Conservation (phyloP, 2,329 filamentous ascomycete species). For the Trichoderma harzianum region DNA sequence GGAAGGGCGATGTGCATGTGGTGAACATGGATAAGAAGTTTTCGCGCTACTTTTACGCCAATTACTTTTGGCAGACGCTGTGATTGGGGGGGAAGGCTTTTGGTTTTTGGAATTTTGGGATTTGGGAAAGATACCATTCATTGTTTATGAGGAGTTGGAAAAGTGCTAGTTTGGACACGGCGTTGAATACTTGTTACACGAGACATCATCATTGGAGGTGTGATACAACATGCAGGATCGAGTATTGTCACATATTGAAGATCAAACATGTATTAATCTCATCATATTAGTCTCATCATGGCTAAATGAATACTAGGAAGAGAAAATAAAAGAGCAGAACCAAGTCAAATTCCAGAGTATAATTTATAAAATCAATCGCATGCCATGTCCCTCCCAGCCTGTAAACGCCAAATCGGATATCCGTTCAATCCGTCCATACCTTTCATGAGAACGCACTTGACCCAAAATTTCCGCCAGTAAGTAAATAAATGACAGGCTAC, state of each 20-base stretch:
- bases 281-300: background rate
- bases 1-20: constrained; percentile 89
- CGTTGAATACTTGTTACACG: background rate
- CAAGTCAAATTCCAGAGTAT: background rate
- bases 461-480: background rate
- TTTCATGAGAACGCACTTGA: background rate
- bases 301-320: background rate
- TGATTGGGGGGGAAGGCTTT: constrained; percentile 36
- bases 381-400: background rate
- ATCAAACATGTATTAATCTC: background rate
- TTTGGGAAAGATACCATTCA: constrained; percentile 10
- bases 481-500: background rate
- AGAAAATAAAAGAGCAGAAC: background rate
- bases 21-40: constrained; percentile 93
- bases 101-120: background rate
- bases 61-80: constrained; percentile 92
- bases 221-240: background rate
- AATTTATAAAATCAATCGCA: background rate
- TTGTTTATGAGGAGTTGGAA: background rate
- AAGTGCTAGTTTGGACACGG: background rate
- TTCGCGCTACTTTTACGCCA: constrained; percentile 86
- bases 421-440: background rate
- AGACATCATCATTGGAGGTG: background rate
- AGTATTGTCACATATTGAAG: background rate
- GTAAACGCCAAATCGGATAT: constrained; percentile 8